Base-by-base conservation (phyloP, 768 basidiomycete genomes). In the Kwoniella dendrophila region DNA sequence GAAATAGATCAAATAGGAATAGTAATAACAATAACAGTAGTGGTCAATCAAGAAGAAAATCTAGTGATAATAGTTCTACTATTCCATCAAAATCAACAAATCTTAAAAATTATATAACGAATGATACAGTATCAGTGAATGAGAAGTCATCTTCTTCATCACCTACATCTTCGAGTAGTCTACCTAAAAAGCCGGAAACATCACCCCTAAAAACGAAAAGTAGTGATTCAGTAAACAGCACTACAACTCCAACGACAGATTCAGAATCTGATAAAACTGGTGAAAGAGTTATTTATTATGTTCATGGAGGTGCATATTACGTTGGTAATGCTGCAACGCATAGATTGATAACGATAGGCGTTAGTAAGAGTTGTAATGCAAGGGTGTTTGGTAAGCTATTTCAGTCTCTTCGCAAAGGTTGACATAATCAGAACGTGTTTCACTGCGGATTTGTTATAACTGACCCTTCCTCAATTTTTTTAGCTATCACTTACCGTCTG, bases 291-390 rank as follows among this genome's bases (percentile, higher is more conserved):
- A 86, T 96, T n/a, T 83, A 96, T 7, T 98, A 92, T 73, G 83
- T 97, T 10, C 95, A 98, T 73, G 95, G 93, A 56, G 93, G 93
- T 44, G 95, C 94, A 36, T 99, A 96, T 77, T 97, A 92, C 78
- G 82, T 89, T 49, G 93, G 90, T 58, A 92, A 89, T 69, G 89
- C 94, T 11, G 89, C 93, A 26, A 90, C 90, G 0, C 92, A 96
- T 77, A 85, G 95, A 43, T 81, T 90, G 56, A 85, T 99, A 60
- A 93, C 93, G 8, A 92, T 97, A 69, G 90, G 90, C 4, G 81
- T 98, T 60, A 89, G 92, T 16, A 92, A 94, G 75, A 87, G 87
- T 71, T 86, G 90, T 14, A 89, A 93, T 73, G 87, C 91, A 16
- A 87, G 96, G 45, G 87, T 97, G 20, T 96, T 98, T 79, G 85